Evolutionary conservation across 148 eudicot genomes (phyloP).

Genomic region (Arctostaphylos glauca): DNA sequence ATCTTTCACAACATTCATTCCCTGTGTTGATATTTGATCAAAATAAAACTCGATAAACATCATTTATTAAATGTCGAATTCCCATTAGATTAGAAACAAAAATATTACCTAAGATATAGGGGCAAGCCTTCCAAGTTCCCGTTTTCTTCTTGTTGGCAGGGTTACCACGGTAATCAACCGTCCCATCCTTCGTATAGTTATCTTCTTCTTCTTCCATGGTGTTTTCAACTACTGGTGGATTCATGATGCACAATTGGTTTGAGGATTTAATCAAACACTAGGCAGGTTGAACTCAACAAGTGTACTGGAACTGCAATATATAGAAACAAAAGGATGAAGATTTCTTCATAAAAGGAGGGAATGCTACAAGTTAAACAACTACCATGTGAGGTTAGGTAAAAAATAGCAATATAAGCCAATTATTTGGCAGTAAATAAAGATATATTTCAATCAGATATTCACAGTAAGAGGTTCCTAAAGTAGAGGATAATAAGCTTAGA

Average conservation of each 20-base stretch:
- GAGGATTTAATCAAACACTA: not conserved
- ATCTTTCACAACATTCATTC: conserved; percentile 28
- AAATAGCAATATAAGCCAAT: not conserved
- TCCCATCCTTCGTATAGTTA: conserved; percentile 26
- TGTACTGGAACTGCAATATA: not conserved
- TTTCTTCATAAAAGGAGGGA: not conserved
- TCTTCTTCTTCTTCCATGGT: conserved; percentile 20
- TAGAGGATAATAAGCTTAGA: too few relatives aligned
- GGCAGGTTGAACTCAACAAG: not conserved
- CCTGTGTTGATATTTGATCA: conserved; percentile 10
- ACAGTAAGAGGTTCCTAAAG: too few relatives aligned
- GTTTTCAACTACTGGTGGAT: conserved; percentile 1
- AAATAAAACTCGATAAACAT: not conserved
- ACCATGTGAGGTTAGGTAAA: not conserved
- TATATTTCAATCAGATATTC: too few relatives aligned
- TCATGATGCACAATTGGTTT: conserved; percentile 3
- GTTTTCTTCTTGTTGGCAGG: conserved; percentile 29
- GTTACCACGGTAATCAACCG: conserved; percentile 26
- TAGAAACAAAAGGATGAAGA: not conserved
- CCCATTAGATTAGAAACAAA: not conserved
- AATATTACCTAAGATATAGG: conserved; percentile 28
- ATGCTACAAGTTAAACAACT: not conserved
- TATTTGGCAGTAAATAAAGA: too few relatives aligned
- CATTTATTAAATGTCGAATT: not conserved
- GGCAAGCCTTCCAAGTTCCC: conserved; percentile 38